Evolutionary conservation across 805 yeast genomes (phyloP).

Genomic region (Jamesozyma jinghongensis): DNA sequence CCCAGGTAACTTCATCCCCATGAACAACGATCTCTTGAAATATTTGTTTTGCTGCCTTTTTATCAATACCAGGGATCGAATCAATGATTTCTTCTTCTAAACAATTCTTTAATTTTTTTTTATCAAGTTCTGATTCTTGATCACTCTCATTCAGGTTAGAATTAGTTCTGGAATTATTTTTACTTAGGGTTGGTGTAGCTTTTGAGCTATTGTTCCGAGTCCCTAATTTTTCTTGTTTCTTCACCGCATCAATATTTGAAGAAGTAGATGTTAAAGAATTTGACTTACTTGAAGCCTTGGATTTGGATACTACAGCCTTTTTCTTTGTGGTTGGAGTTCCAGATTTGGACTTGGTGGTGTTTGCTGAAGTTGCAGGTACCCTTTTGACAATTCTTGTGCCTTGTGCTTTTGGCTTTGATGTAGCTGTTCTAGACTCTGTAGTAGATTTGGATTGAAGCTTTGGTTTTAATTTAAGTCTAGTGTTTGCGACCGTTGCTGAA

Average conservation of each 20-base stretch:
- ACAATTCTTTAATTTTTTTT: constrained; percentile 2
- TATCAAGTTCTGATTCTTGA: neutral
- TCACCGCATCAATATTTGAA: neutral
- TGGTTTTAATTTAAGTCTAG: too few species aligned
- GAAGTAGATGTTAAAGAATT: neutral
- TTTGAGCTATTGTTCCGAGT: neutral
- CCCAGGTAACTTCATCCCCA: constrained; percentile 92
- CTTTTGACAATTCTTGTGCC: too few species aligned
- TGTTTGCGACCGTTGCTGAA: too few species aligned
- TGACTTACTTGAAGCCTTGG: neutral
- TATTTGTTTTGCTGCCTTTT: constrained; percentile 69
- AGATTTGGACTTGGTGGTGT: neutral
- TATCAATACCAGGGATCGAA: constrained; percentile 59
- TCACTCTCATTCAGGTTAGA: constrained; percentile 1
- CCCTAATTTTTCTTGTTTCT: neutral
- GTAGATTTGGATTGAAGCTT: neutral
- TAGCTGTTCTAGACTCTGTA: neutral
- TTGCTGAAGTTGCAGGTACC: neutral
- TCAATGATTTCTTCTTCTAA: constrained; percentile 25
- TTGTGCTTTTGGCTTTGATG: neutral
- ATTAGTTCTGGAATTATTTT: neutral
- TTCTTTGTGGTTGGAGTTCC: neutral
- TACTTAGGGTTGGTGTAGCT: neutral
- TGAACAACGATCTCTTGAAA: constrained; percentile 78
- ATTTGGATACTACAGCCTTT: neutral